Evolutionary conservation across 805 yeast genomes (phyloP).

Genomic region (Torulaspora franciscae): DNA sequence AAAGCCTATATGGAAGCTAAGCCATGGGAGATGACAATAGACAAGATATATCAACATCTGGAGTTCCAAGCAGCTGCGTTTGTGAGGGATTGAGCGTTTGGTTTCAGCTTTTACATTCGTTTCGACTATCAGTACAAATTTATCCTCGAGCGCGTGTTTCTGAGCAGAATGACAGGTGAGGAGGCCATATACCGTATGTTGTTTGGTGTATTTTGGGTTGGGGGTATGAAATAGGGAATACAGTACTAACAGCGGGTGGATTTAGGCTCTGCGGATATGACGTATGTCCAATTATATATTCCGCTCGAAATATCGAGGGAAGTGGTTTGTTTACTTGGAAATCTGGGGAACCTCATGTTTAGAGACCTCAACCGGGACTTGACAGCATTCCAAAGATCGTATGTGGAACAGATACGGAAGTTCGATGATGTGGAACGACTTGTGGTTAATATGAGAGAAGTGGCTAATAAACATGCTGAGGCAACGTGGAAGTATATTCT

Average conservation of each 20-base stretch:
- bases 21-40: not conserved
- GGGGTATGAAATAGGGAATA: not conserved
- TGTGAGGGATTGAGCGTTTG: not conserved
- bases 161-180: constrained; percentile 28
- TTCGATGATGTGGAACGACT: constrained; percentile 82
- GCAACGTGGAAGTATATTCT: constrained; percentile 35
- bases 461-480: constrained; percentile 45
- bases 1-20: not conserved
- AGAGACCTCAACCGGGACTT: constrained; percentile 80
- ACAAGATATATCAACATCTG: not conserved
- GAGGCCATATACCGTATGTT: constrained; percentile 42
- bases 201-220: not conserved
- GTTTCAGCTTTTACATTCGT: not conserved
- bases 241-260: constrained; percentile 5
- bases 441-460: constrained; percentile 45
- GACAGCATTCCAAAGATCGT: constrained; percentile 83
- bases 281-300: constrained; percentile 84
- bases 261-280: constrained; percentile 88
- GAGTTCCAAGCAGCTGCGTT: not conserved
- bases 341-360: constrained; percentile 78
- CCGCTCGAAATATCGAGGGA: constrained; percentile 83
- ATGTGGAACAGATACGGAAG: constrained; percentile 77
- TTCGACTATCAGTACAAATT: not conserved
- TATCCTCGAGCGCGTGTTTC: not conserved
- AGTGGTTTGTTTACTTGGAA: constrained; percentile 77